These are phyloP conservation scores for Lactarius evosmus DNA, from an alignment of 768 basidiomycete genomes.

Conservation along the genomic window DNA sequence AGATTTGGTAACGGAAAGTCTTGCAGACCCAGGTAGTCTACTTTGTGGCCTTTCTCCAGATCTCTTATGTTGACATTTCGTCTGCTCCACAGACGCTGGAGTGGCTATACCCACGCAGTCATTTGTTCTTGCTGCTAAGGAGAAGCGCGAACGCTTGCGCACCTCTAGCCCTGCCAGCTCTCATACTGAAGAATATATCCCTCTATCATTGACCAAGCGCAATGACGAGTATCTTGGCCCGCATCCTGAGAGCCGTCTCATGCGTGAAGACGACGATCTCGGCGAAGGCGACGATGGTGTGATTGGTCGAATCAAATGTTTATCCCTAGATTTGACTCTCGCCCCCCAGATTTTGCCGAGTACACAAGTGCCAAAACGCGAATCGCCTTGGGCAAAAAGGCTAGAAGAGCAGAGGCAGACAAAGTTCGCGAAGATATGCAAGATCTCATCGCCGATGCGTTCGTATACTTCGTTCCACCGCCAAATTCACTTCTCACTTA, in stretches of 20 bases:
- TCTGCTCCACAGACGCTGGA: slow-evolving; percentile 34
- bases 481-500: slow-evolving; percentile 15
- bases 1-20: slow-evolving; percentile 3
- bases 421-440: slow-evolving; percentile 68
- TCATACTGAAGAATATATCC: slow-evolving; percentile 67
- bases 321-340: slow-evolving; percentile 4
- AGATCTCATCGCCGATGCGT: slow-evolving; percentile 83
- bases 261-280: slow-evolving; percentile 84
- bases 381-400: slow-evolving; percentile 82
- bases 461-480: slow-evolving; percentile 32
- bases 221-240: slow-evolving; percentile 60
- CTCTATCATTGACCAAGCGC: slow-evolving; percentile 62
- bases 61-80: slow-evolving; percentile 12
- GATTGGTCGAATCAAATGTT: slow-evolving; percentile 25
- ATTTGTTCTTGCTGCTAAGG: slow-evolving; percentile 67
- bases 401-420: slow-evolving; percentile 63
- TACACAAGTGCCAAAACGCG: slow-evolving; percentile 86
- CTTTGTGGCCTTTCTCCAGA: slow-evolving; percentile 31
- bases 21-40: slow-evolving; percentile 16
- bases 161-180: slow-evolving; percentile 41
- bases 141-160: slow-evolving; percentile 68
- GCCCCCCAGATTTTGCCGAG: slow-evolving; percentile 68
- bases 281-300: slow-evolving; percentile 87
- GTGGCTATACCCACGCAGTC: slow-evolving; percentile 66
- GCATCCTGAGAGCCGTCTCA: slow-evolving; percentile 77